Percentiles rank a stretch among this genome's conserved stretches.
phyloP scores from a whole-genome alignment of 2,329 filamentous ascomycete species.

The Trichothecium sympodiale region DNA sequence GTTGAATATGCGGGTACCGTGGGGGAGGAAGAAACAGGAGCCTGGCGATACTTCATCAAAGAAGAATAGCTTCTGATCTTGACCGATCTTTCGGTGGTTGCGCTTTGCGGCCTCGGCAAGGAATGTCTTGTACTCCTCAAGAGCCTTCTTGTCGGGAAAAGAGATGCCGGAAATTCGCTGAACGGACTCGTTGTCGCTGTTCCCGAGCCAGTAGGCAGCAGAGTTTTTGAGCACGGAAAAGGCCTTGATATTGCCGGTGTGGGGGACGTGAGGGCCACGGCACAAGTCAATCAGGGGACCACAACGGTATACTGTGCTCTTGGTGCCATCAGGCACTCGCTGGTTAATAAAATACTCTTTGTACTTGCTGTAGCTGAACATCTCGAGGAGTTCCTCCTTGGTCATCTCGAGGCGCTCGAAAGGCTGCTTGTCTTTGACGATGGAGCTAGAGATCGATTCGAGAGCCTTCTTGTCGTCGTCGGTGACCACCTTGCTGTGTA shows the following conservation, averaged over 20 bases:
- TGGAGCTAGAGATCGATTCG: constrained; percentile 67
- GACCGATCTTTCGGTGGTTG: constrained; percentile 87
- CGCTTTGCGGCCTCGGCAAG: constrained; percentile 96
- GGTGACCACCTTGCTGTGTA: constrained; percentile 51
- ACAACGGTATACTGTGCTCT: constrained; percentile 88
- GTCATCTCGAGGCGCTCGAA: constrained; percentile 84
- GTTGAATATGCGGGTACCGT: constrained; percentile 90
- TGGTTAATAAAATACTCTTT: constrained; percentile 88
- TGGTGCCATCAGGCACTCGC: constrained; percentile 66
- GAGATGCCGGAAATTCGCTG: constrained; percentile 96
- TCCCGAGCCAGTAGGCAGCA: constrained; percentile 82
- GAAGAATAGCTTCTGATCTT: constrained; percentile 95
- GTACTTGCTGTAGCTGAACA: constrained; percentile 96
- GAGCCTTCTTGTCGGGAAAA: constrained; percentile 88
- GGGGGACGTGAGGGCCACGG: constrained; percentile 82
- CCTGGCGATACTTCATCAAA: constrained; percentile 92
- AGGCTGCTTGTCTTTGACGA: constrained; percentile 92
- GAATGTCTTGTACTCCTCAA: constrained; percentile 89
- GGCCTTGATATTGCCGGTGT: constrained; percentile 87
- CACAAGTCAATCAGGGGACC: constrained; percentile 93
- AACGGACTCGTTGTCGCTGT: constrained; percentile 86
- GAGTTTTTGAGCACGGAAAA: constrained; percentile 82
- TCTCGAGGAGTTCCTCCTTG: constrained; percentile 85
- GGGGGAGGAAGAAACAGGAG: constrained; percentile 82
- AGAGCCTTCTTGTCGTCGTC: constrained; percentile 77